Conservation (phyloP, 371 early-diverging fungal species). For the Apophysomyces trapeziformis region DNA sequence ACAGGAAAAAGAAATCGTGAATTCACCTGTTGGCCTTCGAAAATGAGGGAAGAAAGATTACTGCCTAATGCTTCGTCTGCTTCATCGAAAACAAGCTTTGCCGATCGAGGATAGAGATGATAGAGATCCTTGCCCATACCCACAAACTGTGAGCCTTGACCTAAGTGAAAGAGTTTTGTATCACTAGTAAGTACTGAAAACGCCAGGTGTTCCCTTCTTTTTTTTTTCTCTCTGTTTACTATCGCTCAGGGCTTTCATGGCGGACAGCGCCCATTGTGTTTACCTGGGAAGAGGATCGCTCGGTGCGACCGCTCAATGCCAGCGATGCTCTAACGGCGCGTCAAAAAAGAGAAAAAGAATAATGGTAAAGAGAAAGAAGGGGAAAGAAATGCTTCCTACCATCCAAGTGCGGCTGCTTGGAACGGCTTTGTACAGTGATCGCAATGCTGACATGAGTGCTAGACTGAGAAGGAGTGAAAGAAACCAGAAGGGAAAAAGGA, state of each 20-base stretch:
- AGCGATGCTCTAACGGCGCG: slow-evolving; percentile 44
- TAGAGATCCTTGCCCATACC: slow-evolving; percentile 96
- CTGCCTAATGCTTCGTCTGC: slow-evolving; percentile 83
- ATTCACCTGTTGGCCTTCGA: slow-evolving; percentile 78
- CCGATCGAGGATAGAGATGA: slow-evolving; percentile 66
- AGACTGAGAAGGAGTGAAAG: no score
- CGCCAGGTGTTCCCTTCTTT: neutral
- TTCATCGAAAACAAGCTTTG: slow-evolving; percentile 86
- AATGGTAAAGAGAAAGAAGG: neutral
- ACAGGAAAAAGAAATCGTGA: no score
- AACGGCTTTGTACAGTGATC: slow-evolving; percentile 3
- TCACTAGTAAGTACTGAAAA: no score
- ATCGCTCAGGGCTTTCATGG: neutral
- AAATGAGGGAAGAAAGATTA: slow-evolving; percentile 75
- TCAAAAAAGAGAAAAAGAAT: neutral
- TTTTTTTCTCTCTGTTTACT: neutral
- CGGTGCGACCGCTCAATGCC: slow-evolving; percentile 59
- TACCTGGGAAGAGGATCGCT: slow-evolving; percentile 62
- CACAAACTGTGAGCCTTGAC: slow-evolving; percentile 87
- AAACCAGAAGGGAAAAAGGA: neutral
- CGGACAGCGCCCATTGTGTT: neutral
- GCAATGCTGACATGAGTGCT: neutral
- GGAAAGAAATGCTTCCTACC: neutral
- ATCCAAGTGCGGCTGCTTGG: slow-evolving; percentile 7
- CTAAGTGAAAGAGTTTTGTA: slow-evolving; percentile 38